Evolutionary conservation across 352 stramenopile genomes (phyloP).

Genomic region (Globisporangium carolinianum): DNA sequence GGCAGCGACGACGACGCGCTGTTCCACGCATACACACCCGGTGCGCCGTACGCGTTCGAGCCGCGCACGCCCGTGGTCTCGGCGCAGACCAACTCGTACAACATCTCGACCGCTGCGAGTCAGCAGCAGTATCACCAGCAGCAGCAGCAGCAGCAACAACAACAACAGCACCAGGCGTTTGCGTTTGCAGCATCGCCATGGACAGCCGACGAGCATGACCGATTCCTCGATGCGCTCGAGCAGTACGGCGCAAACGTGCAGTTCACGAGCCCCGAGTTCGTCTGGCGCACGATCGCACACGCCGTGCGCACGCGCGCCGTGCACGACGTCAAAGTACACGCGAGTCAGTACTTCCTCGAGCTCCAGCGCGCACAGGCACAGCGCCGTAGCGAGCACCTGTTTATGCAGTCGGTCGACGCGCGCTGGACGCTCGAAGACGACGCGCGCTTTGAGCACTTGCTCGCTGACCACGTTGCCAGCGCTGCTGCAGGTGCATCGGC

Average conservation of each 20-base stretch:
- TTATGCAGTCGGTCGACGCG: conserved; percentile 48
- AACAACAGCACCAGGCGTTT: neutral
- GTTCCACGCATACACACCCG: neutral
- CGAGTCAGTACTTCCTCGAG: conserved; percentile 42
- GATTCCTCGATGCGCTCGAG: conserved; percentile 63
- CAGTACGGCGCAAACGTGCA: conserved; percentile 30
- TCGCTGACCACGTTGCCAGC: conserved; percentile 29
- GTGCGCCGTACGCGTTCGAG: conserved; percentile 1
- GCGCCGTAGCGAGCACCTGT: conserved; percentile 34
- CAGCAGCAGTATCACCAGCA: conserved; percentile 4
- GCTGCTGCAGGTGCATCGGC: neutral
- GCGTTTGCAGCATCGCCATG: conserved; percentile 16
- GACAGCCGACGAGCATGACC: conserved; percentile 54
- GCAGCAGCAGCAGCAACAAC: conserved; percentile 9
- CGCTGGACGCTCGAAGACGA: conserved; percentile 63
- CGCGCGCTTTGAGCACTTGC: conserved; percentile 50
- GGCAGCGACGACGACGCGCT: neutral
- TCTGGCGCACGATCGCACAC: conserved; percentile 55
- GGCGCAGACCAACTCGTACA: conserved; percentile 18
- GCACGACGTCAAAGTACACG: conserved; percentile 37
- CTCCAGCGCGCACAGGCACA: conserved; percentile 36
- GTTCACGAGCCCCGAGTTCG: conserved; percentile 21
- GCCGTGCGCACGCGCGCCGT: conserved; percentile 44
- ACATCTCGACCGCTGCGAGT: conserved; percentile 11
- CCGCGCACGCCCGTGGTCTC: conserved; percentile 7